phyloP scores from a whole-genome alignment of 2,329 filamentous ascomycete genomes.

The Fusarium lyarnte region DNA sequence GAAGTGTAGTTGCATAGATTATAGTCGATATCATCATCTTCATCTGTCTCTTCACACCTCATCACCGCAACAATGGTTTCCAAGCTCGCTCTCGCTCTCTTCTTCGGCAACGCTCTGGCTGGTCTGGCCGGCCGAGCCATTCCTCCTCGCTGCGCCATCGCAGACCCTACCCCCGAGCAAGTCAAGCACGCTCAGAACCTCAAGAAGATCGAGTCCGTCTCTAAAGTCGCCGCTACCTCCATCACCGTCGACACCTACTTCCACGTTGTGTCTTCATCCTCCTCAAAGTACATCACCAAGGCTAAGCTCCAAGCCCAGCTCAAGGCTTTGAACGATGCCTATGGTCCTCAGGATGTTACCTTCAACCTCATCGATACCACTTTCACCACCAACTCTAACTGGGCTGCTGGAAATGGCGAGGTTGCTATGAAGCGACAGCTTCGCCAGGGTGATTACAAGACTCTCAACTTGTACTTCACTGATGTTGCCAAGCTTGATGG shows the following conservation, averaged over 20 bases:
- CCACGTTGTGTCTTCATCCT: conserved; percentile 38
- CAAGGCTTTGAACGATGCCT: conserved; percentile 57
- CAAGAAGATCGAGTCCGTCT: conserved; percentile 13
- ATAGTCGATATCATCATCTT: background rate
- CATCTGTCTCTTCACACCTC: background rate
- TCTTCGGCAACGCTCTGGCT: conserved; percentile 21
- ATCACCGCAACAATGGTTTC: conserved; percentile 19
- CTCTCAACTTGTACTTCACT: conserved; percentile 51
- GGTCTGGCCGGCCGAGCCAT: background rate
- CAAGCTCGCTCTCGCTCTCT: conserved; percentile 12
- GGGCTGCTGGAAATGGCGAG: conserved; percentile 54
- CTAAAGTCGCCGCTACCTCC: conserved; percentile 4
- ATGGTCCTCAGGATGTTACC: conserved; percentile 53
- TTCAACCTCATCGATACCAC: conserved; percentile 57
- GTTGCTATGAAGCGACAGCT: conserved; percentile 57
- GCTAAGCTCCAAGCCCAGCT: conserved; percentile 49
- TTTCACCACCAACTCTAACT: conserved; percentile 58
- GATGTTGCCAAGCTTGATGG: conserved; percentile 29
- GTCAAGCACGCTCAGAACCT: conserved; percentile 2
- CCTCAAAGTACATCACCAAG: conserved; percentile 34
- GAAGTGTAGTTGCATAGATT: background rate
- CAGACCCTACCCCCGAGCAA: conserved; percentile 24
- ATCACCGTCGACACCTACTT: conserved; percentile 39
- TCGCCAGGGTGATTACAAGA: conserved; percentile 55
- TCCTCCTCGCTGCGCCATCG: conserved; percentile 19